These are phyloP conservation scores for Trametes hirsuta DNA, from an alignment of 1,284 basidiomycete genomes.

Conservation along the genomic window DNA sequence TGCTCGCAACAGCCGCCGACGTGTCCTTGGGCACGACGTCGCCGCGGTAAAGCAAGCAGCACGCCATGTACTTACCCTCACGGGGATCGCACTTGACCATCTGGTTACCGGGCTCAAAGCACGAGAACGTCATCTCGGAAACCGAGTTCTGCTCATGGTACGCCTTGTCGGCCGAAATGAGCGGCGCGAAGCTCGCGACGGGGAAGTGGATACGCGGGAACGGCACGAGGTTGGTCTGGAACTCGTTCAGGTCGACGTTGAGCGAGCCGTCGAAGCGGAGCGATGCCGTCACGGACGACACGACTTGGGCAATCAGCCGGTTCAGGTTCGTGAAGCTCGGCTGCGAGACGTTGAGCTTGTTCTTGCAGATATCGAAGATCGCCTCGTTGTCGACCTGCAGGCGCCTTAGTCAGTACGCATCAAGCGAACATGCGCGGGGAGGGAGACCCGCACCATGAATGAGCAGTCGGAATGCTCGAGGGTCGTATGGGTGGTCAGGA, in stretches of 20 bases:
- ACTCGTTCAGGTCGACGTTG: constrained; percentile 98
- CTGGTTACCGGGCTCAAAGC: constrained; percentile 98
- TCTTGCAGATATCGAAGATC: constrained; percentile 99
- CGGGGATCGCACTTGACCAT: constrained; percentile 97
- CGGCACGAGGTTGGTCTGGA: constrained; percentile 98
- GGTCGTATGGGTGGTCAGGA: constrained; percentile 98
- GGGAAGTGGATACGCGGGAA: constrained; percentile 99
- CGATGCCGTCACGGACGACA: constrained; percentile 97
- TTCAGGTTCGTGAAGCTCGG: constrained; percentile 97
- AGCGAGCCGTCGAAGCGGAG: constrained; percentile 97
- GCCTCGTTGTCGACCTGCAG: constrained; percentile 91
- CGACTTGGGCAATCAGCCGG: constrained; percentile 96
- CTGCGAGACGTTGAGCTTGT: constrained; percentile 84
- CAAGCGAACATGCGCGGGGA: background rate
- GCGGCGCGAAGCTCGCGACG: constrained; percentile 93
- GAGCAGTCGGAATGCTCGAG: constrained; percentile 99
- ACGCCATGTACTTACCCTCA: constrained; percentile 98
- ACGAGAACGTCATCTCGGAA: constrained; percentile 97
- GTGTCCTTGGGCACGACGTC: constrained; percentile 98
- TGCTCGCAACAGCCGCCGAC: constrained; percentile 89
- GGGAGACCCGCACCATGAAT: constrained; percentile 74
- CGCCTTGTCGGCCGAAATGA: constrained; percentile 87
- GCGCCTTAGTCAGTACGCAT: constrained; percentile 2
- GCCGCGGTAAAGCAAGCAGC: constrained; percentile 89
- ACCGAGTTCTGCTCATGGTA: constrained; percentile 98